These are phyloP conservation scores for Thamnidium elegans DNA, from an alignment of 192 early-diverging fungal species.

Conservation along the genomic window DNA sequence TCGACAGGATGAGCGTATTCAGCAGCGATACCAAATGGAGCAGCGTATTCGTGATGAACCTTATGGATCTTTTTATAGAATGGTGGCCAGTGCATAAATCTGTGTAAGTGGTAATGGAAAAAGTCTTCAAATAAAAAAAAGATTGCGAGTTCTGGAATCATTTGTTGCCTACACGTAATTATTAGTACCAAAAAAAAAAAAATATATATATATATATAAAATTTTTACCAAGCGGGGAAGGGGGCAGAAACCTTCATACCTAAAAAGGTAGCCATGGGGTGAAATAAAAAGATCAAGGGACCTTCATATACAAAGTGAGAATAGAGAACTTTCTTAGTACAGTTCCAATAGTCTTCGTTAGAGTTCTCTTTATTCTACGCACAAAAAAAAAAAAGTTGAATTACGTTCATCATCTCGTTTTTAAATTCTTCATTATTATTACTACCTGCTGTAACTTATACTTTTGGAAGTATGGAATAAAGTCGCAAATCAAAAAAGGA, in stretches of 20 bases:
- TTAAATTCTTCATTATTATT: slow-evolving; percentile 5
- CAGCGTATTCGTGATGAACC: slow-evolving; percentile 88
- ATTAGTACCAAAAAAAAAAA: background rate
- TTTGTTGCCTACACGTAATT: background rate
- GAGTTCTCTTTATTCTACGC: slow-evolving; percentile 62
- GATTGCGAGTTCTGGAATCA: slow-evolving; percentile 59
- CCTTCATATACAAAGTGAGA: slow-evolving; percentile 82
- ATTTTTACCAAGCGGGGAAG: slow-evolving; percentile 67
- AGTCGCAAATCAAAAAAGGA: slow-evolving; percentile 84
- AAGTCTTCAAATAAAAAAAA: slow-evolving; percentile 88
- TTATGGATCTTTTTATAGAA: slow-evolving; percentile 94
- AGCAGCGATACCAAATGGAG: slow-evolving; percentile 81
- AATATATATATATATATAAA: too few species aligned
- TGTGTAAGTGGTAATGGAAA: slow-evolving; percentile 91
- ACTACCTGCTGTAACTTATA: slow-evolving; percentile 86
- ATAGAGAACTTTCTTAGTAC: slow-evolving; percentile 61
- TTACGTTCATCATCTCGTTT: background rate
- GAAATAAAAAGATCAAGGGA: slow-evolving; percentile 86
- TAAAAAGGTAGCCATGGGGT: slow-evolving; percentile 77
- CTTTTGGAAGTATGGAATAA: slow-evolving; percentile 80
- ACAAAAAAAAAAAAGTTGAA: background rate
- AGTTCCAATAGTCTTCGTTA: slow-evolving; percentile 66
- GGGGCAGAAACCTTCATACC: slow-evolving; percentile 87
- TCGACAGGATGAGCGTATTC: slow-evolving; percentile 92
- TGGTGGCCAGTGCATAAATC: slow-evolving; percentile 80